Conservation (phyloP, 768 basidiomycete genomes). For the Podaxis sp. region DNA sequence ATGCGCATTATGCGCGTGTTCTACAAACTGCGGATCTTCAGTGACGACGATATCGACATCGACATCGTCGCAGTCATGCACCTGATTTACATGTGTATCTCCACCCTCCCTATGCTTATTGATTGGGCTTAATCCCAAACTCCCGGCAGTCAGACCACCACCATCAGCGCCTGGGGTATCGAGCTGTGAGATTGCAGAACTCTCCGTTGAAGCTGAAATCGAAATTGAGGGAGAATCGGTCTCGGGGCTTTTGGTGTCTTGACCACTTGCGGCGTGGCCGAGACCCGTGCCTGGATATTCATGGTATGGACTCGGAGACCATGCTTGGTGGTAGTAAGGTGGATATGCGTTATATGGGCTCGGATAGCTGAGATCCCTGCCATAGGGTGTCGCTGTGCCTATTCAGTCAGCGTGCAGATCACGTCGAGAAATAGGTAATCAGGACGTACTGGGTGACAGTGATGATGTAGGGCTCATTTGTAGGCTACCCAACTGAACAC, state of each 20-base stretch:
- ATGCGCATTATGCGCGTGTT: constrained; percentile 35
- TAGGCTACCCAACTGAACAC: neutral
- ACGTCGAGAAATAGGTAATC: neutral
- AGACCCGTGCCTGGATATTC: neutral
- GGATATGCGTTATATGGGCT: constrained; percentile 5
- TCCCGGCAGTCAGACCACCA: neutral
- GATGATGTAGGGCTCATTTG: constrained; percentile 1
- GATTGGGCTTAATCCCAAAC: neutral
- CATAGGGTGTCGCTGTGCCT: neutral
- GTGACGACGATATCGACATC: constrained; percentile 27
- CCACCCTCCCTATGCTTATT: neutral
- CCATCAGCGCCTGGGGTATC: neutral
- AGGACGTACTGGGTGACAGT: constrained; percentile 6
- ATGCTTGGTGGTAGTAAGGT: constrained; percentile 6
- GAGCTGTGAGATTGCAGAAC: neutral
- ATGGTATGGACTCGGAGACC: neutral
- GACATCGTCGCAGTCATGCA: constrained; percentile 26
- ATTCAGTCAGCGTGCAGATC: neutral
- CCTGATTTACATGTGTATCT: constrained; percentile 14
- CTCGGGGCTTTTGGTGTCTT: constrained; percentile 12
- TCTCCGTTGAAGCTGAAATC: neutral
- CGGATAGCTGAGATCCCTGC: neutral
- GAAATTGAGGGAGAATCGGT: constrained; percentile 7
- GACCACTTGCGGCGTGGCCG: constrained; percentile 18
- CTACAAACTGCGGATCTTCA: constrained; percentile 40